Evolutionary conservation across 73 alveolate species (phyloP).

Genomic region (Tetrahymena malaccensis): DNA sequence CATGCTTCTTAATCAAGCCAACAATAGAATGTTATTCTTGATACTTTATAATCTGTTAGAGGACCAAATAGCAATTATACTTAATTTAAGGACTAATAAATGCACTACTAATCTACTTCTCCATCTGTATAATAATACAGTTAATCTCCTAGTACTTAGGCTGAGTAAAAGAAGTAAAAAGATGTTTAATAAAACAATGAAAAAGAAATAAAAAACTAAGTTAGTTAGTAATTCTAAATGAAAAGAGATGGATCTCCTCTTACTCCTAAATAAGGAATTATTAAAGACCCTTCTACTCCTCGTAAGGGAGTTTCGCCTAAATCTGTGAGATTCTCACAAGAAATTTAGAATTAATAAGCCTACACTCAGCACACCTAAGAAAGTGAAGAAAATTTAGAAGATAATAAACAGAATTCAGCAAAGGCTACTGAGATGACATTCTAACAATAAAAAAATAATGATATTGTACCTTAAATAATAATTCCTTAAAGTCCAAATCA

Average conservation of each 20-base stretch:
- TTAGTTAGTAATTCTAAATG: not conserved
- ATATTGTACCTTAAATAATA: not conserved
- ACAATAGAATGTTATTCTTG: not conserved
- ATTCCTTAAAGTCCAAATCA: not conserved
- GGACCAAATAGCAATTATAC: not conserved
- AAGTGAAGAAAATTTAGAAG: not conserved
- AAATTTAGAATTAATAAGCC: not conserved
- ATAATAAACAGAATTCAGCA: not conserved
- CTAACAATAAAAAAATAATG: not conserved
- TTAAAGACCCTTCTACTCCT: not conserved
- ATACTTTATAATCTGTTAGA: not conserved
- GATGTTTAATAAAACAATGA: not conserved
- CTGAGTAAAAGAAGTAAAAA: not conserved
- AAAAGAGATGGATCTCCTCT: not conserved
- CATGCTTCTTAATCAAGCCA: not conserved
- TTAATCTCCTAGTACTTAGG: not conserved
- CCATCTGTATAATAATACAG: not conserved
- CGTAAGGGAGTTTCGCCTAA: not conserved
- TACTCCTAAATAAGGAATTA: not conserved
- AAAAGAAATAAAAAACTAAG: not conserved
- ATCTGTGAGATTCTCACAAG: not conserved
- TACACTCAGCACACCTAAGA: not conserved
- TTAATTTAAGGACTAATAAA: not conserved
- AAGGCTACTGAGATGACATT: not conserved
- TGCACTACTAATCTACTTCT: not conserved